Base-by-base conservation (phyloP, 768 basidiomycete species). In the Lentinula aciculospora region DNA sequence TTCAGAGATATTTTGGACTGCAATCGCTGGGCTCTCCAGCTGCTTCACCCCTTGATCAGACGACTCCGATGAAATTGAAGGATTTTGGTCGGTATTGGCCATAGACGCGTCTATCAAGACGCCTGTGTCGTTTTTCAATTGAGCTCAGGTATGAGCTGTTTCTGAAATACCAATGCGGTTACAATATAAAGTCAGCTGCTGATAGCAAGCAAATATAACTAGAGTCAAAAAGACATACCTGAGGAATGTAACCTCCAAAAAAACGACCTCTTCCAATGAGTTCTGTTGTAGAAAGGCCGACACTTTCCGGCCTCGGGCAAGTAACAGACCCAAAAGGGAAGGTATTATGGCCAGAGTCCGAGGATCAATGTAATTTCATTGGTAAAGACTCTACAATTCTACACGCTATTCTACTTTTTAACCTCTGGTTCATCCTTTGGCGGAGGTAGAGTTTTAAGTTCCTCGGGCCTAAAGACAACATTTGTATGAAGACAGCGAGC, bases 51-150 rank as follows among this genome's bases (percentile, higher is more conserved):
- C 75, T 69, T 70, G 66, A 65, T 29, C 39, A 29, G 68, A 75
- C 68, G 72, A 71, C 67, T 79, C 79, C 66, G 75, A 67, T 71
- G 71, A 70, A 72, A 71, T 72, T 68, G 71, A 71, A 61, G 70
- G 65, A 71, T 74, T 69, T 66, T 73, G 72, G 70, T 81, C 83
- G 73, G 72, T 79, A 77, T 82, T 76, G 70, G 86, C 88, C 88
- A 90, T 90, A 83, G 76, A 88, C 88, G 85, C 86, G 87, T 85
- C 81, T 71, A 36, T 29, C 61, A 71, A 75, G 84, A 87, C 85
- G 84, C 83, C 23, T 25, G 36, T 25, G 32, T 36, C 19, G 34
- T 23, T 53, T 53, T 39, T 53, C 15, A 7, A 15, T n/a, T 31
- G 19, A 36, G 32, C 32, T 17, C 51, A 37, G 27, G 21, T n/a